Conservation (phyloP, 768 basidiomycete species). For the Boletus barrowsii region DNA sequence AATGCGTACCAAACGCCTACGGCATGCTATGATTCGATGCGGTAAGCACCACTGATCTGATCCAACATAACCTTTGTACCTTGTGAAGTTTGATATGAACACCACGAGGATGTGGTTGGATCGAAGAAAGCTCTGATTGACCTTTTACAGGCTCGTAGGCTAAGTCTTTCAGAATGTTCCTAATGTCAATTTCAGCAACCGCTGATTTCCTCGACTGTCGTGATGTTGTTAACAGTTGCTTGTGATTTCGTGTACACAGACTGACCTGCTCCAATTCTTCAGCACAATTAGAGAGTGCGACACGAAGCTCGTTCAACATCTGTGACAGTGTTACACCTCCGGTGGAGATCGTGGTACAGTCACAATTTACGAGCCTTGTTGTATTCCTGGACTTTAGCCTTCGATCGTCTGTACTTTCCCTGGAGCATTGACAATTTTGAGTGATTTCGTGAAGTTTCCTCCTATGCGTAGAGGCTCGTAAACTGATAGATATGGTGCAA, state of each 20-base stretch:
- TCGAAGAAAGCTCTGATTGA: constrained; percentile 11
- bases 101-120: background rate
- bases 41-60: background rate
- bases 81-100: constrained; percentile 1
- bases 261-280: constrained; percentile 24
- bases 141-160: constrained; percentile 12
- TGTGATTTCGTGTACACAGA: background rate
- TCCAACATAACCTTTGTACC: constrained; percentile 10
- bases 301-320: constrained; percentile 20
- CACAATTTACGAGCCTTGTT: constrained; percentile 16
- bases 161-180: background rate
- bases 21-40: constrained; percentile 3
- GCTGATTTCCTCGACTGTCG: constrained; percentile 11
- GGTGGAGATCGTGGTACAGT: background rate
- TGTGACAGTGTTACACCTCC: constrained; percentile 5
- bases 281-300: constrained; percentile 11
- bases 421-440: constrained; percentile 9
- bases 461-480: constrained; percentile 8
- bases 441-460: constrained; percentile 3
- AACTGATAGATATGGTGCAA: background rate
- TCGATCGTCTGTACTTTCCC: constrained; percentile 22
- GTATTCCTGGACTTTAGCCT: constrained; percentile 14
- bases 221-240: background rate
- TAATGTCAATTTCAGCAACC: constrained; percentile 18
- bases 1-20: constrained; percentile 8